Conservation (phyloP, 2,329 filamentous ascomycete genomes). For the Aspergillus arachidicola region DNA sequence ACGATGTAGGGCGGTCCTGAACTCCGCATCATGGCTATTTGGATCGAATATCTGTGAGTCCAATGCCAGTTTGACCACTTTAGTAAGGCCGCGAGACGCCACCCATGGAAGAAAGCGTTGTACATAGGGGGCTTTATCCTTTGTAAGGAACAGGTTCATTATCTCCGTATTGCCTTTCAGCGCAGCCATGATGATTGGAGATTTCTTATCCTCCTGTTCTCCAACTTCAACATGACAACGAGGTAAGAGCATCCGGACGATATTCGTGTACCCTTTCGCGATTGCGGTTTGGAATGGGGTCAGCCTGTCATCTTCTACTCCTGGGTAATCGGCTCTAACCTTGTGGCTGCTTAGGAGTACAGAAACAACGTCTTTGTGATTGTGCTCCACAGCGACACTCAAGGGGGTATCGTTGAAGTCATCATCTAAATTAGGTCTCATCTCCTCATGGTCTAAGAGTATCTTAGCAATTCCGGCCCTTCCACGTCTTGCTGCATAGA, state of each 20-base stretch:
- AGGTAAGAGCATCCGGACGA: not conserved
- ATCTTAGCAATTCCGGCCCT: not conserved
- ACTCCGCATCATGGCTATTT: not conserved
- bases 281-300: not conserved
- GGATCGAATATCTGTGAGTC: not conserved
- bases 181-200: not conserved
- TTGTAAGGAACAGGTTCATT: not conserved
- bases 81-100: not conserved
- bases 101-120: not conserved
- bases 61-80: not conserved
- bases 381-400: not conserved
- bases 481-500: conserved; percentile 2
- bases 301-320: not conserved
- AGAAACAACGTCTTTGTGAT: conserved; percentile 1
- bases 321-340: not conserved
- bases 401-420: not conserved
- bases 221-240: not conserved
- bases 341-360: not conserved
- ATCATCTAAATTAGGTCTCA: not conserved
- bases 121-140: not conserved
- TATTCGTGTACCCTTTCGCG: not conserved
- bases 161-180: not conserved
- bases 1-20: not conserved
- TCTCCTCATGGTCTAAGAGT: not conserved
- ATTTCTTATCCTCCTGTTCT: not conserved